phyloP scores from a whole-genome alignment of 495 filamentous ascomycete genomes.

The Friedmanniomyces simplex region DNA sequence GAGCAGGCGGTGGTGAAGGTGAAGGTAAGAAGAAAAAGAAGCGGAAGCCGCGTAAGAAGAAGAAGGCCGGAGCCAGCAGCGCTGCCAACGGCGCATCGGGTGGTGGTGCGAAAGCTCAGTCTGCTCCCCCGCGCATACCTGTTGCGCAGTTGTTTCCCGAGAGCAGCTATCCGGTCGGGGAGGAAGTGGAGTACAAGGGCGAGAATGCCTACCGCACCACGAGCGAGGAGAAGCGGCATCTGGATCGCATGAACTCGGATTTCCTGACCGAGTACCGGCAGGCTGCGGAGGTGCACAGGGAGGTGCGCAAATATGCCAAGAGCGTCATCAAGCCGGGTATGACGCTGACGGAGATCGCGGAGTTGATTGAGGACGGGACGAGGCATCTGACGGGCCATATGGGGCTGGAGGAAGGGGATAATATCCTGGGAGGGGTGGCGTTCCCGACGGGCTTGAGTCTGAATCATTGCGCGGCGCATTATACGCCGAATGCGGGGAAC shows the following conservation, averaged over 20 bases:
- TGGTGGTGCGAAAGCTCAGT: conserved; percentile 36
- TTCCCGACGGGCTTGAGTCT: conserved; percentile 53
- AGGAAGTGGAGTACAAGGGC: conserved; percentile 40
- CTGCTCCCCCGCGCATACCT: conserved; percentile 45
- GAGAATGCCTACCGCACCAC: conserved; percentile 50
- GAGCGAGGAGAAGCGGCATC: conserved; percentile 47
- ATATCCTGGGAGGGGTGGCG: conserved; percentile 48
- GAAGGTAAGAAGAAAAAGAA: conserved; percentile 44
- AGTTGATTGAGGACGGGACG: conserved; percentile 52
- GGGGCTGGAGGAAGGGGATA: conserved; percentile 49
- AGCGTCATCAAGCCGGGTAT: conserved; percentile 46
- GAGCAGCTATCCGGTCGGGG: conserved; percentile 43
- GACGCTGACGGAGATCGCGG: conserved; percentile 48
- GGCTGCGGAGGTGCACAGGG: conserved; percentile 51
- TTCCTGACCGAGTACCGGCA: conserved; percentile 51
- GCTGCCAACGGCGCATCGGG: conserved; percentile 5
- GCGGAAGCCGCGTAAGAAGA: conserved; percentile 39
- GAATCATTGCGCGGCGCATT: conserved; percentile 53
- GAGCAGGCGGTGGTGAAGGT: conserved; percentile 18
- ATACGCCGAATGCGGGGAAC: conserved; percentile 52
- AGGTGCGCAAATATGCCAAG: conserved; percentile 50
- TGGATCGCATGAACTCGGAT: conserved; percentile 43
- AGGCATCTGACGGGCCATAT: conserved; percentile 46
- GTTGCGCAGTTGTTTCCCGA: conserved; percentile 42
- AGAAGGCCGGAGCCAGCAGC: conserved; percentile 17